Evolutionary conservation across 345 rosid species (phyloP).

Genomic region (Dipteronia sinensis): DNA sequence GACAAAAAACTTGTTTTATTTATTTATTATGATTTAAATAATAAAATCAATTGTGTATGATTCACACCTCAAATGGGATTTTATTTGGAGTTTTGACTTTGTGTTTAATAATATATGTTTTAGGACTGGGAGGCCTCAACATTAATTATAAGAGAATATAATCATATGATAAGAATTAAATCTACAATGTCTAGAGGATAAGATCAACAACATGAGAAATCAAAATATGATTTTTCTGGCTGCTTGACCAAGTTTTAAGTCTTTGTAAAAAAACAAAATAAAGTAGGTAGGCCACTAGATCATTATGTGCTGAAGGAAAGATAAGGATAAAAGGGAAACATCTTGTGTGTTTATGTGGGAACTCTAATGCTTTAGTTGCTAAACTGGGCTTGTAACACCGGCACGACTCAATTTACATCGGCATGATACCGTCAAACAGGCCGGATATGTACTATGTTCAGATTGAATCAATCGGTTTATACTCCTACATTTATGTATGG

Average conservation of each 20-base stretch:
- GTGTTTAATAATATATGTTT: no score
- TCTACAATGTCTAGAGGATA: slow-evolving; percentile 4
- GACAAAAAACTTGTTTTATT: no score
- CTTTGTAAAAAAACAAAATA: slow-evolving; percentile 6
- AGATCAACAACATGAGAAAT: slow-evolving; percentile 15
- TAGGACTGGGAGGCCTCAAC: no score
- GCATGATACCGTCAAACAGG: not conserved
- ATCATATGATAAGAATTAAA: slow-evolving; percentile 6
- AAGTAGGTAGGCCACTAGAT: not conserved
- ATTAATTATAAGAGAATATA: not conserved
- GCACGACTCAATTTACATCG: no score
- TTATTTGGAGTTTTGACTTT: no score
- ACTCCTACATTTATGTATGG: no score
- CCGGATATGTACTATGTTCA: not conserved
- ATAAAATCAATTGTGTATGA: no score
- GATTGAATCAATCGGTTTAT: no score
- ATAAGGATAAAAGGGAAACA: not conserved
- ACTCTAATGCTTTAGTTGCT: no score
- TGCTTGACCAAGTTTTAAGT: slow-evolving; percentile 14
- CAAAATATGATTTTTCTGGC: not conserved
- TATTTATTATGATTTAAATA: no score
- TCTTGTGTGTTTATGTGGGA: not conserved
- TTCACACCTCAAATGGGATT: no score
- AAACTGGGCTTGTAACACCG: no score
- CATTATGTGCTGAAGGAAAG: not conserved